Conservation (phyloP, 768 basidiomycete species). For the Boletus reticuloceps region DNA sequence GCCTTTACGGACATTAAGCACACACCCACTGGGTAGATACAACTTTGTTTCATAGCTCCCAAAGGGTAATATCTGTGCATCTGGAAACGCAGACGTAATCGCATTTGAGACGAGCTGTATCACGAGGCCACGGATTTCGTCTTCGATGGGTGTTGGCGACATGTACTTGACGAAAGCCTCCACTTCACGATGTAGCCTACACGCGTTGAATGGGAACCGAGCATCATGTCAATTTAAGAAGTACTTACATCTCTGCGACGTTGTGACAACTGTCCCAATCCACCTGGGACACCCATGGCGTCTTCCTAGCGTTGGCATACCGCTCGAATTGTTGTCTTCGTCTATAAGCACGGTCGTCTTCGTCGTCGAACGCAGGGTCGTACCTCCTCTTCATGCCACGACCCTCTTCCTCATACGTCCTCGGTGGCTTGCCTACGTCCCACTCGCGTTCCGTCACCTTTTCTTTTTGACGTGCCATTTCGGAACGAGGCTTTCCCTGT, state of each 20-base stretch:
- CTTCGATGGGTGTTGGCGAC: constrained; percentile 81
- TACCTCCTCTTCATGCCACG: constrained; percentile 44
- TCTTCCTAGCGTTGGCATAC: constrained; percentile 48
- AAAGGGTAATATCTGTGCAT: constrained; percentile 82
- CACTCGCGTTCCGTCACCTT: constrained; percentile 36
- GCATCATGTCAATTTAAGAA: neutral
- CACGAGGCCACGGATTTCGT: constrained; percentile 78
- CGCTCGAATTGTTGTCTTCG: constrained; percentile 48
- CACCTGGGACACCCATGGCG: constrained; percentile 67
- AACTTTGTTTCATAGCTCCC: constrained; percentile 92
- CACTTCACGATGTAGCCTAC: constrained; percentile 84
- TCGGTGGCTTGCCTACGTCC: constrained; percentile 36
- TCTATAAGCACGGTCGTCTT: too few species aligned
- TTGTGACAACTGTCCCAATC: constrained; percentile 75
- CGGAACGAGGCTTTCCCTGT: constrained; percentile 11
- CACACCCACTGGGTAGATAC: constrained; percentile 90
- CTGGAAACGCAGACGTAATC: constrained; percentile 64
- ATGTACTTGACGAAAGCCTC: constrained; percentile 84
- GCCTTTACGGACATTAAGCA: constrained; percentile 2
- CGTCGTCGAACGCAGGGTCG: constrained; percentile 44
- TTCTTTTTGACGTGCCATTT: constrained; percentile 19
- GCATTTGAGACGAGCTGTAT: constrained; percentile 68
- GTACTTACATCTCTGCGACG: constrained; percentile 78
- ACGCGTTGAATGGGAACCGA: constrained; percentile 2
- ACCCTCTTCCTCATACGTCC: constrained; percentile 21